These are phyloP conservation scores for Passiflora organensis DNA, from an alignment of 345 rosid species.

Conservation along the genomic window DNA sequence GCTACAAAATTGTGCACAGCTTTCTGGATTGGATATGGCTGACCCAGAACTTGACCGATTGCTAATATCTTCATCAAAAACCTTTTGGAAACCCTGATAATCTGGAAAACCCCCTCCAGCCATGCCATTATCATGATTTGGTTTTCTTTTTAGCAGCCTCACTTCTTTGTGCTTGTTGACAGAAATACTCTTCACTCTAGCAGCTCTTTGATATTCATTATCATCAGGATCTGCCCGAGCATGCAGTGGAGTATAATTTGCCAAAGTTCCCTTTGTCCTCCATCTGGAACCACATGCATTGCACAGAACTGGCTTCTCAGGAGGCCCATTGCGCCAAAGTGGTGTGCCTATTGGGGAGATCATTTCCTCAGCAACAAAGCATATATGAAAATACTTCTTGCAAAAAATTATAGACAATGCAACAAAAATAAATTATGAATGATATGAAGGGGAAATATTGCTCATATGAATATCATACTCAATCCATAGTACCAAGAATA, in stretches of 20 bases:
- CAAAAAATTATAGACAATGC: conserved; percentile 1
- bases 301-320: conserved; percentile 95
- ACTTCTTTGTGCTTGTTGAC: conserved; percentile 56
- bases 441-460: not conserved
- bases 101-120: conserved; percentile 39
- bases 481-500: not conserved
- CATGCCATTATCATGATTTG: conserved; percentile 39
- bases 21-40: conserved; percentile 90
- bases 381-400: not conserved
- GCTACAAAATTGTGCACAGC: conserved; percentile 81
- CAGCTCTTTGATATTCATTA: conserved; percentile 49
- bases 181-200: conserved; percentile 53
- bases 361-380: conserved; percentile 18
- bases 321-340: conserved; percentile 96
- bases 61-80: conserved; percentile 73
- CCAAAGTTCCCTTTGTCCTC: conserved; percentile 85
- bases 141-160: conserved; percentile 69
- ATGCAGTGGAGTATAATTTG: conserved; percentile 78
- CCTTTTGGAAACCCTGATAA: conserved; percentile 45
- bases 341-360: conserved; percentile 65
- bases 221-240: conserved; percentile 64
- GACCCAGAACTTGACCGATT: conserved; percentile 97
- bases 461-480: not conserved
- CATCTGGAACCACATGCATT: conserved; percentile 99
- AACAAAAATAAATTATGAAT: not conserved